Evolutionary conservation across 2,329 filamentous ascomycete genomes (phyloP).

Genomic region (Ceratocystis cubensis): DNA sequence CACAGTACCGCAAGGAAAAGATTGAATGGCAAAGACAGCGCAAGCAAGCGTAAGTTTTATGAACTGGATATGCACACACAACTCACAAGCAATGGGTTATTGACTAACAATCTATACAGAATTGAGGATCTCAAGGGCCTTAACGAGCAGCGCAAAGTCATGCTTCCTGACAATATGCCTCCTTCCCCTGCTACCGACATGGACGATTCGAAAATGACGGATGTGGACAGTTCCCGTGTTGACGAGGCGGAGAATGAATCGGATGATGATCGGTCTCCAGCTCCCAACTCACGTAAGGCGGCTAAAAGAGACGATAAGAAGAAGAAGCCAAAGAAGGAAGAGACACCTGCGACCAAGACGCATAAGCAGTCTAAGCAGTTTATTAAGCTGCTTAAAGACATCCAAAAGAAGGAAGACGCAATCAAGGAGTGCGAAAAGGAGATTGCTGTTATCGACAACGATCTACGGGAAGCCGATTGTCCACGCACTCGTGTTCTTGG

Average conservation of each 20-base stretch:
- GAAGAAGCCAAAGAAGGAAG: slow-evolving; percentile 51
- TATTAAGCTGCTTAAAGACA: slow-evolving; percentile 74
- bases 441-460: slow-evolving; percentile 76
- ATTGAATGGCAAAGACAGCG: slow-evolving; percentile 79
- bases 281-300: slow-evolving; percentile 12
- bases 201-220: slow-evolving; percentile 49
- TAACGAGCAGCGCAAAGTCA: slow-evolving; percentile 60
- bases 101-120: slow-evolving; percentile 35
- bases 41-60: slow-evolving; percentile 45
- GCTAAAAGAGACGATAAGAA: slow-evolving; percentile 47
- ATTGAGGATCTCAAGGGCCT: slow-evolving; percentile 58
- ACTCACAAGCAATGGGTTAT: slow-evolving; percentile 9
- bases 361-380: slow-evolving; percentile 80
- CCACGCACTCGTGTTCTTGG: slow-evolving; percentile 80
- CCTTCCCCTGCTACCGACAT: slow-evolving; percentile 45
- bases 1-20: slow-evolving; percentile 84
- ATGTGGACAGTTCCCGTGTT: slow-evolving; percentile 46
- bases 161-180: slow-evolving; percentile 60
- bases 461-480: slow-evolving; percentile 86
- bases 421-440: slow-evolving; percentile 74
- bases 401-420: slow-evolving; percentile 70
- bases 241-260: slow-evolving; percentile 43
- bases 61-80: not conserved
- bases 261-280: slow-evolving; percentile 51
- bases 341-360: slow-evolving; percentile 50